phyloP scores from a whole-genome alignment of 2,329 filamentous ascomycete genomes.

The Aspergillus cejpii region DNA sequence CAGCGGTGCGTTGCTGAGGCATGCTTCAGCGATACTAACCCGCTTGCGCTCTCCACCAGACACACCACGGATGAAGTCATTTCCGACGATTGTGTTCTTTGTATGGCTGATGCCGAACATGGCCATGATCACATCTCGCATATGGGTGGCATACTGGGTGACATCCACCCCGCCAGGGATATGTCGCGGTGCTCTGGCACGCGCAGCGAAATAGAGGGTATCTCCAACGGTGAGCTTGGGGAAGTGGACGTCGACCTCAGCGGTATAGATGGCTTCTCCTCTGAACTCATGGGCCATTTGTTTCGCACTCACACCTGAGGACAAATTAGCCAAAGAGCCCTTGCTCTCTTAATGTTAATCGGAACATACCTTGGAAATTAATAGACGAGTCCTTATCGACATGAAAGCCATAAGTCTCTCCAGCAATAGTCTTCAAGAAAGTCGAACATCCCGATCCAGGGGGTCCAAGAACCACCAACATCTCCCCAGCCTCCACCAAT shows the following conservation, averaged over 20 bases:
- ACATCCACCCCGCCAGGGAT: slow-evolving; percentile 4
- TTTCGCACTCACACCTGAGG: slow-evolving; percentile 33
- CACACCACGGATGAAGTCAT: slow-evolving; percentile 51
- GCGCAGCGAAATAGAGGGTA: slow-evolving; percentile 65
- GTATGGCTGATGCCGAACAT: slow-evolving; percentile 39
- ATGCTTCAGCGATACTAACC: slow-evolving; percentile 49
- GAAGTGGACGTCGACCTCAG: slow-evolving; percentile 5
- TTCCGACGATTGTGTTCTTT: slow-evolving; percentile 31
- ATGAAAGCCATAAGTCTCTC: slow-evolving; percentile 45
- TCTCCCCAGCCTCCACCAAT: slow-evolving; percentile 44
- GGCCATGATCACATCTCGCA: slow-evolving; percentile 35
- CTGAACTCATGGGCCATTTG: slow-evolving; percentile 46
- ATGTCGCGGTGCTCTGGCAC: slow-evolving; percentile 44
- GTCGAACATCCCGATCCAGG: slow-evolving; percentile 59
- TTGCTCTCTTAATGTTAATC: not conserved
- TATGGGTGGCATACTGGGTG: slow-evolving; percentile 36
- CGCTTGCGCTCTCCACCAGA: slow-evolving; percentile 52
- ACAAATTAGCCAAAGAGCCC: not conserved
- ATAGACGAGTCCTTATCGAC: not conserved
- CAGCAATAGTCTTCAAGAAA: slow-evolving; percentile 73
- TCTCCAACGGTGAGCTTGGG: slow-evolving; percentile 62
- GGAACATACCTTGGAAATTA: not conserved
- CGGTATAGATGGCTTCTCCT: slow-evolving; percentile 67
- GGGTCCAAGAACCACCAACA: slow-evolving; percentile 35
- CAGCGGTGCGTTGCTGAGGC: slow-evolving; percentile 37